Percentiles rank a stretch among this genome's conserved stretches.
Conservation (phyloP, 139 green algal genomes). For the Coccomyxa sp. region DNA sequence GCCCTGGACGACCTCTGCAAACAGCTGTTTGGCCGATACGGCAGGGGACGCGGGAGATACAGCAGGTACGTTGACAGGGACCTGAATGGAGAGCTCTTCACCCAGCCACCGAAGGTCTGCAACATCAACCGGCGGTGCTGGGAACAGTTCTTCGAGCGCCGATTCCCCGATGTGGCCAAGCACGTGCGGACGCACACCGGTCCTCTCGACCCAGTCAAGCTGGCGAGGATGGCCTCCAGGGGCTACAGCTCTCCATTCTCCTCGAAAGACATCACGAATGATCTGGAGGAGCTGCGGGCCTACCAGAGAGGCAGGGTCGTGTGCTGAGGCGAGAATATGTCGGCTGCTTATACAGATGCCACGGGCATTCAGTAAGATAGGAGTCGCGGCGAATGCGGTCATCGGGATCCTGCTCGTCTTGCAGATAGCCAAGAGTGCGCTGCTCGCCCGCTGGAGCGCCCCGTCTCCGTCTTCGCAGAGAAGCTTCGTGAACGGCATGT, state of each 20-base stretch:
- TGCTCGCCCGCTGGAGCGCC: neutral
- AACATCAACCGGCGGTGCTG: neutral
- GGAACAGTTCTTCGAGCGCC: neutral
- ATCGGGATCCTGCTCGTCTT: neutral
- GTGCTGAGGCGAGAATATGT: neutral
- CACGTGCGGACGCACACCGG: neutral
- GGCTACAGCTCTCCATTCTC: neutral
- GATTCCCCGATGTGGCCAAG: neutral
- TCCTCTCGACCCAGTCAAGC: neutral
- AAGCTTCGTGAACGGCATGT: neutral
- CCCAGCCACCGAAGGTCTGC: neutral
- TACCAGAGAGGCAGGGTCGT: neutral
- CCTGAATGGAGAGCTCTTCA: neutral
- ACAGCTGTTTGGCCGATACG: neutral
- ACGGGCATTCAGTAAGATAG: neutral
- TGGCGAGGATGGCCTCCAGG: neutral
- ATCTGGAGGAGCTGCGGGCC: neutral
- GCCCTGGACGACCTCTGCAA: neutral
- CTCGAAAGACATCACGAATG: neutral
- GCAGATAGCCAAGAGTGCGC: neutral
- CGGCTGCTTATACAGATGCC: neutral
- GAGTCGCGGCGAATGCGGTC: neutral
- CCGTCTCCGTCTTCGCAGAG: neutral
- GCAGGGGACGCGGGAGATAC: neutral
- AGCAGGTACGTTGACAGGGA: neutral